A percentile compares a stretch with the other conserved stretches of the same genome.
Evolutionary conservation across 1,284 basidiomycete genomes (phyloP).

Genomic region (Wolfiporia cocos): DNA sequence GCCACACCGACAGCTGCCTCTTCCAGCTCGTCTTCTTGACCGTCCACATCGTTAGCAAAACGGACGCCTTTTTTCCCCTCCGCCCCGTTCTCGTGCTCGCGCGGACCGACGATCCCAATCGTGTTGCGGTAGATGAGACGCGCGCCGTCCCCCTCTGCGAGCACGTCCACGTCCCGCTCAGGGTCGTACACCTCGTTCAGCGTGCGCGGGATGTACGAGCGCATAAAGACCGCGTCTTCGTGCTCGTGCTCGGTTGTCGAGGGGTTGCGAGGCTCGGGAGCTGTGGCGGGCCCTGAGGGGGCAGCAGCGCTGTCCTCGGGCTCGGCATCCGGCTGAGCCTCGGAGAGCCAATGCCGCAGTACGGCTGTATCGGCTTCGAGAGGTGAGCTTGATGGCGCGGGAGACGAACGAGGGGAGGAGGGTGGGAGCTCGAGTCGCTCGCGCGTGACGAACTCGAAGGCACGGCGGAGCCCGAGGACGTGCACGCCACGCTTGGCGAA

Average conservation of each 20-base stretch:
- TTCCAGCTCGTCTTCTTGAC: constrained; percentile 12
- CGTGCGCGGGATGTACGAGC: constrained; percentile 88
- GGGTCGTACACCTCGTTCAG: constrained; percentile 91
- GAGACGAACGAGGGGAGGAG: not conserved
- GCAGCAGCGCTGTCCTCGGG: constrained; percentile 18
- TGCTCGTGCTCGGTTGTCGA: constrained; percentile 33
- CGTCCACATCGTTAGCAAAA: constrained; percentile 11
- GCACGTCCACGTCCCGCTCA: constrained; percentile 79
- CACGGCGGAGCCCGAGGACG: constrained; percentile 76
- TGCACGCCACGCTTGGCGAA: constrained; percentile 74
- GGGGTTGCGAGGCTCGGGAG: constrained; percentile 14
- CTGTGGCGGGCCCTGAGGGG: constrained; percentile 16
- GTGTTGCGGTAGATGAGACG: constrained; percentile 82
- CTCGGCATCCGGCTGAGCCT: constrained; percentile 23
- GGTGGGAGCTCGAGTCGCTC: constrained; percentile 39
- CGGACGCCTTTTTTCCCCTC: constrained; percentile 14
- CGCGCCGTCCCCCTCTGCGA: constrained; percentile 63
- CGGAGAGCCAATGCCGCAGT: constrained; percentile 47
- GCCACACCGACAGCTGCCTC: constrained; percentile 11
- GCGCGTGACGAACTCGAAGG: constrained; percentile 86
- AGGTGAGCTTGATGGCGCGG: constrained; percentile 3
- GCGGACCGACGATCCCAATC: constrained; percentile 64
- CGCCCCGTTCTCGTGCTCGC: constrained; percentile 10
- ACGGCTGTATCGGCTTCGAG: constrained; percentile 34
- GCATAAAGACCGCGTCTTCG: constrained; percentile 85